Evolutionary conservation across 106 monocot genomes (phyloP).

Genomic region (Hemerocallis citrina): DNA sequence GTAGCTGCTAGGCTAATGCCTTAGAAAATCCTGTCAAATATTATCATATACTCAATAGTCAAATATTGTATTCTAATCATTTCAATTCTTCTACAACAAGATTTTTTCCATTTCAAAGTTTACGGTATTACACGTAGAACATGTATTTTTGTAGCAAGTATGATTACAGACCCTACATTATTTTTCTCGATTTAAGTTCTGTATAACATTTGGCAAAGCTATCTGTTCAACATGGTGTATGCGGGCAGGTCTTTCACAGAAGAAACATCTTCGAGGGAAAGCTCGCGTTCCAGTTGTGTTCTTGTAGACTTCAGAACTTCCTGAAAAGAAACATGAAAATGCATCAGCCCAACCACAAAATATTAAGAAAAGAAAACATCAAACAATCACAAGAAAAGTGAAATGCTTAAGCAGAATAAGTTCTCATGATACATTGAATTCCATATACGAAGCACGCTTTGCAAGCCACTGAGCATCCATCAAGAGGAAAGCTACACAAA

Average conservation of each 20-base stretch:
- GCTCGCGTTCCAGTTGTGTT: constrained; percentile 62
- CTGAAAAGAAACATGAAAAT: constrained; percentile 22
- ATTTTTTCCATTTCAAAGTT: too few species aligned
- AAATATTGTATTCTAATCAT: too few species aligned
- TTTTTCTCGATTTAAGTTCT: too few species aligned
- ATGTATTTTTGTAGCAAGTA: too few species aligned
- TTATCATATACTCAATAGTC: too few species aligned
- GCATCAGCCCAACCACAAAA: too few species aligned
- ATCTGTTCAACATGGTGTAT: constrained; percentile 18
- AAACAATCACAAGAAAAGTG: not conserved
- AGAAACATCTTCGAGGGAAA: constrained; percentile 39
- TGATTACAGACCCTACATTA: too few species aligned
- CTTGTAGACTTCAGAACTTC: constrained; percentile 75
- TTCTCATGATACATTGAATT: constrained; percentile 81
- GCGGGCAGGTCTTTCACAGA: constrained; percentile 54
- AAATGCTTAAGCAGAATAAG: not conserved
- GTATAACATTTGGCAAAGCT: not conserved
- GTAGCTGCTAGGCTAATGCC: too few species aligned
- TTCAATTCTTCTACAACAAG: too few species aligned
- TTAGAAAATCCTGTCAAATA: too few species aligned
- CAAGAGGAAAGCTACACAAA: constrained; percentile 71
- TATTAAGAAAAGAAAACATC: too few species aligned
- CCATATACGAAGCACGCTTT: constrained; percentile 81
- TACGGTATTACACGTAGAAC: too few species aligned
- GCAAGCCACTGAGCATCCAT: constrained; percentile 82